Conservation (phyloP, 1,284 basidiomycete genomes). For the Microbotryum scabiosae region DNA sequence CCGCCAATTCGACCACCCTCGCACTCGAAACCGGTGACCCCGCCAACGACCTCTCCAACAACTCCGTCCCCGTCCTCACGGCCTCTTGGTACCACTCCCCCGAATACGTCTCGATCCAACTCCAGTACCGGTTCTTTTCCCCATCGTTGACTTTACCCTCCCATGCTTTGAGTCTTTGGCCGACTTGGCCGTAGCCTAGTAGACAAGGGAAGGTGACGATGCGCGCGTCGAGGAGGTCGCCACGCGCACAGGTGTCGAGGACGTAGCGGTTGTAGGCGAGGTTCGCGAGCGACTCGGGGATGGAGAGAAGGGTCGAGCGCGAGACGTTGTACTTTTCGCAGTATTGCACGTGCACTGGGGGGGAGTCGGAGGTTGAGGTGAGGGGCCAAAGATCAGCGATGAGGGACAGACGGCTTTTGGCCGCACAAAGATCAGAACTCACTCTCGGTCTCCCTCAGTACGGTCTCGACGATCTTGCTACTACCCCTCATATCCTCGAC, state of each 20-base stretch:
- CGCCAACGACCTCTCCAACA: slow-evolving; percentile 54
- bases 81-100: slow-evolving; percentile 62
- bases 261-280: slow-evolving; percentile 71
- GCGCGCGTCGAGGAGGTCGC: slow-evolving; percentile 63
- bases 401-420: not conserved
- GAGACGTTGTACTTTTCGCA: slow-evolving; percentile 63
- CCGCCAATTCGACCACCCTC: slow-evolving; percentile 58
- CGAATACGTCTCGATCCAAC: slow-evolving; percentile 25
- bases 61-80: slow-evolving; percentile 58
- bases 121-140: slow-evolving; percentile 59
- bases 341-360: slow-evolving; percentile 40
- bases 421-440: slow-evolving; percentile 11
- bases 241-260: slow-evolving; percentile 62
- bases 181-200: slow-evolving; percentile 90
- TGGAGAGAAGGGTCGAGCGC: slow-evolving; percentile 52
- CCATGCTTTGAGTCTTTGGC: slow-evolving; percentile 52
- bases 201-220: slow-evolving; percentile 80
- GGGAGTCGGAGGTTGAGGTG: not conserved
- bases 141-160: slow-evolving; percentile 49
- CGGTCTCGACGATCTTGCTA: slow-evolving; percentile 55
- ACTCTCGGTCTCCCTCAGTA: slow-evolving; percentile 62
- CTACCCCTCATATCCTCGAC: slow-evolving; percentile 60
- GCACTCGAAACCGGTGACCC: slow-evolving; percentile 56
- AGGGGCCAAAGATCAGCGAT: not conserved
- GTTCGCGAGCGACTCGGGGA: slow-evolving; percentile 48